Percentiles rank a stretch among this genome's conserved stretches.
These are phyloP conservation scores for Metschnikowia lachancei DNA, from an alignment of 805 yeast genomes.

Conservation along the genomic window DNA sequence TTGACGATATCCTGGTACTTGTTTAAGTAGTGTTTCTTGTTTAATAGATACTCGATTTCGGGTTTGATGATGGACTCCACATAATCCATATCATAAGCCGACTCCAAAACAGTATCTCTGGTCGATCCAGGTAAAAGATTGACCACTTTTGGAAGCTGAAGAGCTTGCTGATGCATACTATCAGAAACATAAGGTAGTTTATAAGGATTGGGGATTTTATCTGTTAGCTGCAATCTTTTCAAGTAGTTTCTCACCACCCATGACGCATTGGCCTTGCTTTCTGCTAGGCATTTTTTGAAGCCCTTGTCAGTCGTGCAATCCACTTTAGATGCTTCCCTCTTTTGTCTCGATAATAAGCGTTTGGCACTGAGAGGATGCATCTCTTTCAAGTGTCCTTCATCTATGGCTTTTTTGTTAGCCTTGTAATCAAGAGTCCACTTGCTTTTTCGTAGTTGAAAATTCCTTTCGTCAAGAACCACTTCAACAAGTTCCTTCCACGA, in stretches of 20 bases:
- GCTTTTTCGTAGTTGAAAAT: constrained; percentile 11
- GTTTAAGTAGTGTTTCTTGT: constrained; percentile 25
- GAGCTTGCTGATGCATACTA: constrained; percentile 10
- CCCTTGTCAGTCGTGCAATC: constrained; percentile 11
- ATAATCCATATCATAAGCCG: constrained; percentile 34
- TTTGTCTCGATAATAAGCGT: constrained; percentile 11
- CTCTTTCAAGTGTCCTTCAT: constrained; percentile 11
- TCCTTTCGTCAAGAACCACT: constrained; percentile 18
- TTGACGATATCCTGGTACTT: constrained; percentile 23
- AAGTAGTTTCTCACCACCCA: constrained; percentile 28
- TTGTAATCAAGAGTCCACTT: constrained; percentile 22
- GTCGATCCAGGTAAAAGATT: constrained; percentile 27
- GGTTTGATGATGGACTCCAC: constrained; percentile 34
- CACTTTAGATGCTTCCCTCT: neutral
- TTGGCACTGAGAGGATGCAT: constrained; percentile 13
- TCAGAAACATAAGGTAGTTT: constrained; percentile 29
- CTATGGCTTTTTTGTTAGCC: constrained; percentile 11
- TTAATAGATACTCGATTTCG: constrained; percentile 33
- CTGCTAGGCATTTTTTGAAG: constrained; percentile 14
- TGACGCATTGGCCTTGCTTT: constrained; percentile 17
- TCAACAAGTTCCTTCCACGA: constrained; percentile 16
- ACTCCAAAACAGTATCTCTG: constrained; percentile 17
- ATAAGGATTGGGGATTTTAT: constrained; percentile 33
- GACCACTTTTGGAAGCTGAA: constrained; percentile 12
- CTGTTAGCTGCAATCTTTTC: constrained; percentile 26